phyloP scores from a whole-genome alignment of 176 grass and related monocot species.

The Alloteropsis semialata region DNA sequence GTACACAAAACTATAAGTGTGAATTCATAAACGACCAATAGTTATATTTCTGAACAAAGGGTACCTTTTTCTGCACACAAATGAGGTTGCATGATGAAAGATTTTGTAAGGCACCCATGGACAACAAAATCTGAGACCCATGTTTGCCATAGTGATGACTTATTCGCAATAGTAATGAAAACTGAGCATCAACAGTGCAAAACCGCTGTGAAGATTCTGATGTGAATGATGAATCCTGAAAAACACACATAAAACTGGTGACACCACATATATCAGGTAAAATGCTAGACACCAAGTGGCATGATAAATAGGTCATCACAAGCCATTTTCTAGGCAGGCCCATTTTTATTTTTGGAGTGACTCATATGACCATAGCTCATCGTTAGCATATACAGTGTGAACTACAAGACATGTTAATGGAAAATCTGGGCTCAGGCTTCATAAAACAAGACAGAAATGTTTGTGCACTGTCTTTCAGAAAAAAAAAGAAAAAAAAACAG shows the following conservation, averaged over 20 bases:
- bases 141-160: conserved; percentile 84
- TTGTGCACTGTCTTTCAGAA: not conserved
- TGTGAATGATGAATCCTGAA: conserved; percentile 58
- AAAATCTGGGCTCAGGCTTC: not conserved
- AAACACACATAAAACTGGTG: conserved; percentile 20
- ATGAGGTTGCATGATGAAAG: conserved; percentile 74
- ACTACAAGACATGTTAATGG: conserved; percentile 6
- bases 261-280: conserved; percentile 9
- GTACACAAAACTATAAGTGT: conserved; percentile 21
- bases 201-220: conserved; percentile 71
- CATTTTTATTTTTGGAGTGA: not conserved
- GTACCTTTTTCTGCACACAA: conserved; percentile 62
- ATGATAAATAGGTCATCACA: conserved; percentile 10
- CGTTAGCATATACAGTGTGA: not conserved
- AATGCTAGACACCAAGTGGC: conserved; percentile 1
- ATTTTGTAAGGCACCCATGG: conserved; percentile 84
- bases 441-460: not conserved
- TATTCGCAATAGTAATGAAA: conserved; percentile 91
- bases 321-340: conserved; percentile 6
- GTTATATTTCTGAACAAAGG: not conserved
- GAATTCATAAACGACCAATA: not conserved
- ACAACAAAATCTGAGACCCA: conserved; percentile 87
- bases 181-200: conserved; percentile 76
- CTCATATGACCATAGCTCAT: not conserved
- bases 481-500: not conserved